Percentiles rank a stretch among this genome's conserved stretches.
phyloP scores from a whole-genome alignment of 768 basidiomycete genomes.

The Pleurotus eryngii region DNA sequence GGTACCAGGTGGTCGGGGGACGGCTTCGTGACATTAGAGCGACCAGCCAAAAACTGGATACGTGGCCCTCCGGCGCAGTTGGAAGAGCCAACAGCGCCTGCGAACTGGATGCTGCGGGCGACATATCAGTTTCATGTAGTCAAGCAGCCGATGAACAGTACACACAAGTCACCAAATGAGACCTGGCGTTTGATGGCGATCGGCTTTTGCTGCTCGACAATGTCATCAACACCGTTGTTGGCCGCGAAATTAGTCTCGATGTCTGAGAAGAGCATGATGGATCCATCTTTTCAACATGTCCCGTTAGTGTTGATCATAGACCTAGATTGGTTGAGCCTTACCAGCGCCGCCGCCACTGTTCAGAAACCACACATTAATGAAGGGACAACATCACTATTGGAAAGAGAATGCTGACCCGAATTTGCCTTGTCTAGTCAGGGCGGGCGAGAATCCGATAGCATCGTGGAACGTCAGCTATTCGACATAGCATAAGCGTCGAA shows the following conservation, averaged over 20 bases:
- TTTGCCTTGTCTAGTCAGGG: conserved; percentile 16
- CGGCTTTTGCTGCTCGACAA: conserved; percentile 24
- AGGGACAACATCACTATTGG: background rate
- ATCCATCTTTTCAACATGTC: conserved; percentile 17
- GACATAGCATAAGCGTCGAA: background rate
- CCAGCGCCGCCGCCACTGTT: conserved; percentile 21
- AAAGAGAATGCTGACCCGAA: conserved; percentile 17
- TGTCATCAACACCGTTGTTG: conserved; percentile 28
- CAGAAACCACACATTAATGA: background rate
- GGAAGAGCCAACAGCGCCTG: conserved; percentile 29
- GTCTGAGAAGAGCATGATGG: conserved; percentile 20
- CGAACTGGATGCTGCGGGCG: conserved; percentile 27
- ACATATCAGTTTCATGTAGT: background rate
- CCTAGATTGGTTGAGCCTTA: background rate
- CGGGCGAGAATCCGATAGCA: conserved; percentile 28
- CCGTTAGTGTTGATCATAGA: background rate
- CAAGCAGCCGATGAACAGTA: background rate
- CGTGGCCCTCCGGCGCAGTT: conserved; percentile 39
- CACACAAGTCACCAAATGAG: conserved; percentile 35
- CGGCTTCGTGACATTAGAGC: conserved; percentile 21
- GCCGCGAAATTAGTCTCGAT: conserved; percentile 20
- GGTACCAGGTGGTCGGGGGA: conserved; percentile 30
- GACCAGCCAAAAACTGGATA: conserved; percentile 35
- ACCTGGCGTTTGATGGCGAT: conserved; percentile 27
- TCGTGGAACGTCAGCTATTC: conserved; percentile 28